Conservation (phyloP, 192 early-diverging fungal species). For the Podila minutissima region DNA sequence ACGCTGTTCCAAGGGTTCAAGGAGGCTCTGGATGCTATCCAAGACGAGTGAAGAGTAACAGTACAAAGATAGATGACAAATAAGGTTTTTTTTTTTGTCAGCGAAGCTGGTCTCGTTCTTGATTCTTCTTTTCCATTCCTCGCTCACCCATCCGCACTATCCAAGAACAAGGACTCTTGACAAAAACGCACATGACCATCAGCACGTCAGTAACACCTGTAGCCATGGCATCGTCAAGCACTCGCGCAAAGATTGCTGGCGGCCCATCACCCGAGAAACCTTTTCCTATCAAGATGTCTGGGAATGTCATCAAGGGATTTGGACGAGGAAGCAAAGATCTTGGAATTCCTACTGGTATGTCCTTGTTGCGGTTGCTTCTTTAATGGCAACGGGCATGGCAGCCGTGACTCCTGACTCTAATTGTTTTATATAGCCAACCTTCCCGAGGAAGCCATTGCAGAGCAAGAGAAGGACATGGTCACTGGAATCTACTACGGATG, state of each 20-base stretch:
- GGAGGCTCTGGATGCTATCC: slow-evolving; percentile 72
- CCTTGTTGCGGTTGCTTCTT: too few relatives aligned
- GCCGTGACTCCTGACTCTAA: not conserved
- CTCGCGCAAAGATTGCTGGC: slow-evolving; percentile 72
- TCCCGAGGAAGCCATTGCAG: slow-evolving; percentile 76
- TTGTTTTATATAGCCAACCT: slow-evolving; percentile 79
- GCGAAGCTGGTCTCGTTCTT: too few relatives aligned
- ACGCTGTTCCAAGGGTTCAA: slow-evolving; percentile 78
- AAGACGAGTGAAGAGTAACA: not conserved
- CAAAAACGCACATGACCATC: slow-evolving; percentile 3
- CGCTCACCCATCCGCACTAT: not conserved
- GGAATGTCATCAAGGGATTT: slow-evolving; percentile 89
- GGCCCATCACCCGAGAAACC: slow-evolving; percentile 66
- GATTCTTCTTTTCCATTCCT: not conserved
- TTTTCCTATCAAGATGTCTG: slow-evolving; percentile 83
- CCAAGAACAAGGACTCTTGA: not conserved
- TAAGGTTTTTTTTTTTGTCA: too few relatives aligned
- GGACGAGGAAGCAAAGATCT: slow-evolving; percentile 96
- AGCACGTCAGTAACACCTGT: slow-evolving; percentile 6
- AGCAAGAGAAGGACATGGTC: slow-evolving; percentile 68
- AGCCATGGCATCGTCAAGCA: not conserved
- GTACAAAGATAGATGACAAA: too few relatives aligned
- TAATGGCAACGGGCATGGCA: too few relatives aligned
- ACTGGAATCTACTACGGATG: slow-evolving; percentile 98
- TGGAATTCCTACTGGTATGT: slow-evolving; percentile 93